phyloP scores from a whole-genome alignment of 192 early-diverging fungal species.

The Coemansia pectinata region DNA sequence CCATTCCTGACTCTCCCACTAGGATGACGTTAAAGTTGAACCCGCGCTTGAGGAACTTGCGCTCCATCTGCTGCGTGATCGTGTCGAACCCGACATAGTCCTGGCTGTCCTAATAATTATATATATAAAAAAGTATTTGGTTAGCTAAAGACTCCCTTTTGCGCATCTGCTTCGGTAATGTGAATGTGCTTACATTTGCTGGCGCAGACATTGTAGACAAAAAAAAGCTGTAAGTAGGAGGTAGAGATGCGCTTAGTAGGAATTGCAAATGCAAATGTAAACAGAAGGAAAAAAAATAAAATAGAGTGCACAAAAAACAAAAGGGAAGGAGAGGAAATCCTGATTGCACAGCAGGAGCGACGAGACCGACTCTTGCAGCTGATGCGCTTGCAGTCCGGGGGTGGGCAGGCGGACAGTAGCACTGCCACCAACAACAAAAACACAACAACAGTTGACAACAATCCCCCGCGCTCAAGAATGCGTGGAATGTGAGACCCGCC shows the following conservation, averaged over 20 bases:
- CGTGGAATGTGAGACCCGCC: conserved; percentile 20
- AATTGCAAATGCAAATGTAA: conserved; percentile 20
- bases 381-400: conserved; percentile 2
- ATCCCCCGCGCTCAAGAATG: conserved; percentile 13
- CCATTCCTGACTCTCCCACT: conserved; percentile 95
- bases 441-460: conserved; percentile 24
- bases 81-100: conserved; percentile 98
- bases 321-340: not conserved
- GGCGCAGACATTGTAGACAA: conserved; percentile 24
- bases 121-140: not conserved
- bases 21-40: conserved; percentile 99
- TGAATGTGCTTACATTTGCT: conserved; percentile 24
- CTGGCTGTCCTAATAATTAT: conserved; percentile 62
- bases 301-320: conserved; percentile 3
- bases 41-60: conserved; percentile 95
- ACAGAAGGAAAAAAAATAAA: not conserved
- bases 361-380: not conserved
- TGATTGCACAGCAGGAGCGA: not conserved
- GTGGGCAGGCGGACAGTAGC: conserved; percentile 8
- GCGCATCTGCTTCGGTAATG: not conserved
- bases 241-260: not conserved
- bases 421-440: conserved; percentile 5
- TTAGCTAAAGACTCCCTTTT: not conserved
- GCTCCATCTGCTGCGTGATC: conserved; percentile 96
- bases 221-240: not conserved